Evolutionary conservation across 768 basidiomycete genomes (phyloP).

Genomic region (Steccherinum ochraceum): DNA sequence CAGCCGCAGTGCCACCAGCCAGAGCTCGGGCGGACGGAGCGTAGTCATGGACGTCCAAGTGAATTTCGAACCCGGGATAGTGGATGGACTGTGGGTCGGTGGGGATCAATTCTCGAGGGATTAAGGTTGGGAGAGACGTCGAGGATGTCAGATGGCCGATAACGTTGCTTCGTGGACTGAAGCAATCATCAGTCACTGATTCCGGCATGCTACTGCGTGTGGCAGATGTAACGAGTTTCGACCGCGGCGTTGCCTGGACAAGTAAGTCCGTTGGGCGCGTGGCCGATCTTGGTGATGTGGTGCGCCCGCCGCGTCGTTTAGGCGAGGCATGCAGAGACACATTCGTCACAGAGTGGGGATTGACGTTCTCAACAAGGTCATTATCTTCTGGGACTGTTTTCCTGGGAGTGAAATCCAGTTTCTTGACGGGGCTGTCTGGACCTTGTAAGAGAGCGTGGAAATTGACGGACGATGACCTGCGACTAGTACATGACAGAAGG

Average conservation of each 20-base stretch:
- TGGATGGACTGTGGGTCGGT: conserved; percentile 52
- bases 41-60: conserved; percentile 34
- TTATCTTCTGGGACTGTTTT: too few relatives aligned
- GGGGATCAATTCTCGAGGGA: conserved; percentile 32
- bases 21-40: conserved; percentile 2
- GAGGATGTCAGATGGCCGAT: not conserved
- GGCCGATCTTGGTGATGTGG: not conserved
- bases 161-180: not conserved
- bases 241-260: not conserved
- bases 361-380: too few relatives aligned
- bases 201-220: not conserved
- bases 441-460: conserved; percentile 38
- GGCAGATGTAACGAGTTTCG: not conserved
- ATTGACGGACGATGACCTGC: conserved; percentile 30
- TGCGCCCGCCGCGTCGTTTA: not conserved
- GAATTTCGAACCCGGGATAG: conserved; percentile 61
- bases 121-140: not conserved
- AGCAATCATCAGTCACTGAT: not conserved
- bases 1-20: not conserved
- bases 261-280: too few relatives aligned
- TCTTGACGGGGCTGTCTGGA: conserved; percentile 40
- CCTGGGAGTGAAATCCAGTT: conserved; percentile 48
- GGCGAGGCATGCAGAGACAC: not conserved
- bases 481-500: conserved; percentile 37
- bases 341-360: not conserved